Percentiles rank a stretch among this genome's conserved stretches.
phyloP scores from a whole-genome alignment of 2,329 filamentous ascomycete species.

The Alternaria triticina region DNA sequence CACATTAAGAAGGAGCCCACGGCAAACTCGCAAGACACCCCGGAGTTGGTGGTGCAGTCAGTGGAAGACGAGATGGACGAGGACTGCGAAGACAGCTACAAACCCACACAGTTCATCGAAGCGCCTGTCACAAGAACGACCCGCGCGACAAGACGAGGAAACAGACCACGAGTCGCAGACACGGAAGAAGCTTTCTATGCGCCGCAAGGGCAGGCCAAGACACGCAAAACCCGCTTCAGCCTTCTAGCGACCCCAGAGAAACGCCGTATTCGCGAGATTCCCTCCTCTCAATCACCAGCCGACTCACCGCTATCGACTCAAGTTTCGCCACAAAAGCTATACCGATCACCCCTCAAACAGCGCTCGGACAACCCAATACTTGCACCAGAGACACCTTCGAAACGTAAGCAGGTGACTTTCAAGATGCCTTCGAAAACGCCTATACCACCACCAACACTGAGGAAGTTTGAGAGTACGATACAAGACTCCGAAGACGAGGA shows the following conservation, averaged over 20 bases:
- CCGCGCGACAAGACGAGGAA: slow-evolving; percentile 12
- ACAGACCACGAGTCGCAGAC: not conserved
- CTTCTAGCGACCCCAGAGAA: slow-evolving; percentile 44
- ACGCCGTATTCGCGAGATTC: slow-evolving; percentile 38
- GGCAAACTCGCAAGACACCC: not conserved
- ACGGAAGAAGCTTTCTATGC: not conserved
- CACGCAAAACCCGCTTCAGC: slow-evolving; percentile 29
- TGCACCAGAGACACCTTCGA: slow-evolving; percentile 35
- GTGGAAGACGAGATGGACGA: slow-evolving; percentile 9
- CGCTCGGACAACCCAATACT: slow-evolving; percentile 14
- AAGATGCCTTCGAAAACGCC: slow-evolving; percentile 16
- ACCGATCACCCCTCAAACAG: slow-evolving; percentile 22
- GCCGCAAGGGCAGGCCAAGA: not conserved
- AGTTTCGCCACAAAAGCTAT: slow-evolving; percentile 23
- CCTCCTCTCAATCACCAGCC: slow-evolving; percentile 45
- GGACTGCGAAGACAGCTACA: slow-evolving; percentile 32
- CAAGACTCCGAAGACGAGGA: slow-evolving; percentile 45
- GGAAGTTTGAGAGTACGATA: slow-evolving; percentile 38
- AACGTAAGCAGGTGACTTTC: slow-evolving; percentile 40
- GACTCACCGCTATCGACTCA: slow-evolving; percentile 40
- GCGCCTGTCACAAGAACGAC: slow-evolving; percentile 20
- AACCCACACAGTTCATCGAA: slow-evolving; percentile 38
- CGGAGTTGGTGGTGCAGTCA: slow-evolving; percentile 4
- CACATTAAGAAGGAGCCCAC: not conserved
- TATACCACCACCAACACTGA: slow-evolving; percentile 20